phyloP scores from a whole-genome alignment of 164 flowering plant species.

The Protea cynaroides region DNA sequence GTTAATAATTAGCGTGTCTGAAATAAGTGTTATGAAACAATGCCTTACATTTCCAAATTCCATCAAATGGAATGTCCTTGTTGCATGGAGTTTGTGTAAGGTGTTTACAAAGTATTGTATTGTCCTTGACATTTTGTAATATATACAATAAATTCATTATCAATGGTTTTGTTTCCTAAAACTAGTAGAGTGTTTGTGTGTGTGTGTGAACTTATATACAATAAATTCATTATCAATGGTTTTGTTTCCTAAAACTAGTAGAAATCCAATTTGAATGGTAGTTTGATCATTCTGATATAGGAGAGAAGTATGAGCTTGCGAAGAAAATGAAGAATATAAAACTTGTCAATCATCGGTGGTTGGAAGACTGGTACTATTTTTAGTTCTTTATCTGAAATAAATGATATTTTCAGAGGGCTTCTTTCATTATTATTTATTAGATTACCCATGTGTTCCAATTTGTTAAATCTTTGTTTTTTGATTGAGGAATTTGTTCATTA shows the following conservation, averaged over 20 bases:
- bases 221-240: not conserved
- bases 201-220: too few relatives aligned
- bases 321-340: constrained; percentile 62
- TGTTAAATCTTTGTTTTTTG: not conserved
- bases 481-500: not conserved
- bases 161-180: not conserved
- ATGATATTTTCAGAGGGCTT: not conserved
- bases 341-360: constrained; percentile 89
- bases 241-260: not conserved
- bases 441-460: not conserved
- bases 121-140: too few relatives aligned
- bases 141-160: not conserved
- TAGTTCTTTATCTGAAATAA: not conserved
- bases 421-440: not conserved
- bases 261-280: not conserved
- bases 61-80: too few relatives aligned
- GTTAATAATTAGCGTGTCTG: too few relatives aligned
- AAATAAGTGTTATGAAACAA: too few relatives aligned
- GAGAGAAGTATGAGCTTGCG: constrained; percentile 92
- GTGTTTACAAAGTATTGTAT: too few relatives aligned
- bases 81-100: too few relatives aligned
- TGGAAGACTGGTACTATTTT: constrained; percentile 78
- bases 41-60: too few relatives aligned
- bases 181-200: not conserved
- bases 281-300: constrained; percentile 28